Evolutionary conservation across 2,329 filamentous ascomycete species (phyloP), one percentile per base, ranked within the genome.

Genomic region (Fusarium burgessii): DNA sequence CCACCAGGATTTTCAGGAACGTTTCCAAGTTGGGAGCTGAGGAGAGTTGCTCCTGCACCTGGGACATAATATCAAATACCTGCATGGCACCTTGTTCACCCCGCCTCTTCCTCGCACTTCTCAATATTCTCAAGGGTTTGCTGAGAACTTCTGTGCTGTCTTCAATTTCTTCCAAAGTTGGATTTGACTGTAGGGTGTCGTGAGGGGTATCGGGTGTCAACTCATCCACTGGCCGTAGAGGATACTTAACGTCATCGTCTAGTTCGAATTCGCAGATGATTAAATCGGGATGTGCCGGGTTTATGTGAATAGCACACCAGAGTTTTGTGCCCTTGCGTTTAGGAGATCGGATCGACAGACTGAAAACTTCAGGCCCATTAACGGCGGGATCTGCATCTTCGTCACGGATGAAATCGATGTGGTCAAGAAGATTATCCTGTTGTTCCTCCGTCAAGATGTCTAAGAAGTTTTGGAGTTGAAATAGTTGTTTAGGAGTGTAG

Each of bases 261-360:
- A 94, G 80, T 78, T 97, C 94, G 62, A 97, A 95, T 76, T 97
- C 94, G 83, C 93, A 97, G 13, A 97, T 92, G 32, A 97, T 84
- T 27, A 95, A 80, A 47, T 93, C 88, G 0, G 89, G 87, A 68
- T 94, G 89, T 2, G 84, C 81, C 2, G 90, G 86, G 55, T 91
- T 92, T 61, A 93, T 87, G 76, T 97, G 94, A 73, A 96, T 91
- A 11, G 93, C 94, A 78, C 93, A 97, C 94, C 94, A 97, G 4
- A 97, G 82, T 77, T 95, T 96, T 57, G 87, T 84, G 7, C 84
- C 85, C 65, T 87, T 86, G 23, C 85, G 62, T 29, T 86, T 83
- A 0, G 89, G 87, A 1, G 85, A 80, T n/a, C 88, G 88, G 46
- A 97, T 85, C 0, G 92, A 91, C 52, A 97, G 80, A 51, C 92